A percentile compares a stretch with the other conserved stretches of the same genome.
These are phyloP conservation scores for Candida anglica DNA, from an alignment of 805 yeast genomes.

Conservation along the genomic window DNA sequence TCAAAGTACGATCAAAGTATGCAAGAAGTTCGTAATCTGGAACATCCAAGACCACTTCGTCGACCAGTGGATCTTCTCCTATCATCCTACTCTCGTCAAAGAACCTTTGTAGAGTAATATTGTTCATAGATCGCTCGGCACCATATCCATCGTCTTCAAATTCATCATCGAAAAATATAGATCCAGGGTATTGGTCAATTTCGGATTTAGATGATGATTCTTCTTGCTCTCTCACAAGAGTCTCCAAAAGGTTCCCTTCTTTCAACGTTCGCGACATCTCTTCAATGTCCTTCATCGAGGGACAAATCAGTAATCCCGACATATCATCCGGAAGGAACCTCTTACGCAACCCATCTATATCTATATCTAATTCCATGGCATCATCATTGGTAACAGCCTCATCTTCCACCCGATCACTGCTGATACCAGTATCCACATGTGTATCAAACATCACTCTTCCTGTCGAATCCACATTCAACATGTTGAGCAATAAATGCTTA, in stretches of 20 bases:
- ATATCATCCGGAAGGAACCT: slow-evolving; percentile 1
- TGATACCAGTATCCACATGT: background rate
- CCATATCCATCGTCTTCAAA: slow-evolving; percentile 1
- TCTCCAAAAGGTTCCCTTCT: background rate
- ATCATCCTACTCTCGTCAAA: slow-evolving; percentile 4
- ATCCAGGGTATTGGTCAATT: background rate
- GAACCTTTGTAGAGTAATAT: slow-evolving; percentile 5
- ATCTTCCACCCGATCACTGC: background rate
- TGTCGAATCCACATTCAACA: slow-evolving; percentile 16
- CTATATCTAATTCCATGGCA: slow-evolving; percentile 23
- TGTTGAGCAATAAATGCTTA: slow-evolving; percentile 22
- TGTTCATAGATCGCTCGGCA: slow-evolving; percentile 4
- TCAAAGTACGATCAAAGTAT: slow-evolving; percentile 64
- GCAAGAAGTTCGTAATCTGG: slow-evolving; percentile 59
- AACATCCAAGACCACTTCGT: slow-evolving; percentile 12
- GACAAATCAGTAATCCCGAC: background rate
- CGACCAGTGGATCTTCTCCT: background rate
- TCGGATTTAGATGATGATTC: background rate
- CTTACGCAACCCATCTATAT: slow-evolving; percentile 12
- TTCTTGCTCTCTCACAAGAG: background rate
- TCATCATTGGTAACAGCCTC: slow-evolving; percentile 1
- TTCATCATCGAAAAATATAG: slow-evolving; percentile 10
- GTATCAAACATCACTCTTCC: slow-evolving; percentile 20
- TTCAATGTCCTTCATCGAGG: slow-evolving; percentile 1
- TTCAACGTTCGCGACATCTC: background rate